Conservation (phyloP, 306 rosid genomes). For the Ammopiptanthus mongolicus region DNA sequence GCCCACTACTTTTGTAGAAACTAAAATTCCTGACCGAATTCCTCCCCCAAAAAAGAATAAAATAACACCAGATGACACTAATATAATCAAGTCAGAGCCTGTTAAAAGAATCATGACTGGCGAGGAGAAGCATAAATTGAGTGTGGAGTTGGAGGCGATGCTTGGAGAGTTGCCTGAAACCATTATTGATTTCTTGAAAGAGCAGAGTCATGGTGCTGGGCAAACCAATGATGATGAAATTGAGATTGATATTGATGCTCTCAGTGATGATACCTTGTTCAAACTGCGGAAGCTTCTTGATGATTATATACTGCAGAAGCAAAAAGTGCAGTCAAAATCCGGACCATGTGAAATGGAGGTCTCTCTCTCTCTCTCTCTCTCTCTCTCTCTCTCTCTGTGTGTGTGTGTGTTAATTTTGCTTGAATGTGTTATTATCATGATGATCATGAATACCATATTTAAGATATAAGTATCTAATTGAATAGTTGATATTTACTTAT, state of each 20-base stretch:
- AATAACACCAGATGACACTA: slow-evolving; percentile 27
- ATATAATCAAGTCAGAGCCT: slow-evolving; percentile 40
- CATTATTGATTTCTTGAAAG: slow-evolving; percentile 68
- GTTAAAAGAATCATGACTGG: slow-evolving; percentile 39
- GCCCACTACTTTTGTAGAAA: slow-evolving; percentile 25
- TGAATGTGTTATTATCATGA: not conserved
- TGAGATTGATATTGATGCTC: slow-evolving; percentile 84
- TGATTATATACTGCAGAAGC: slow-evolving; percentile 60
- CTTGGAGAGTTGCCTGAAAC: slow-evolving; percentile 70
- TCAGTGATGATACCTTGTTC: slow-evolving; percentile 69
- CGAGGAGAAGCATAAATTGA: slow-evolving; percentile 65
- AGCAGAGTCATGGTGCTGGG: slow-evolving; percentile 45
- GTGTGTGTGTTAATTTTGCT: not conserved
- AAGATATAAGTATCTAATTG: not conserved
- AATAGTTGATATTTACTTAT: not conserved
- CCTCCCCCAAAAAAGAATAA: slow-evolving; percentile 62
- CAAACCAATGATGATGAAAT: slow-evolving; percentile 74
- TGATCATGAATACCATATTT: not conserved
- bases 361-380: not conserved
- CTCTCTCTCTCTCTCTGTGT: not conserved
- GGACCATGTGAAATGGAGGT: slow-evolving; percentile 86
- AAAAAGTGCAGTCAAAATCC: slow-evolving; percentile 40
- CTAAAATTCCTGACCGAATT: slow-evolving; percentile 30
- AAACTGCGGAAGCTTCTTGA: slow-evolving; percentile 70
- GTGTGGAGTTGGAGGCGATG: slow-evolving; percentile 65